A percentile compares a stretch with the other conserved stretches of the same genome.
These are phyloP conservation scores for Melastoma malabathricum DNA, from an alignment of 345 rosid species.

Conservation along the genomic window DNA sequence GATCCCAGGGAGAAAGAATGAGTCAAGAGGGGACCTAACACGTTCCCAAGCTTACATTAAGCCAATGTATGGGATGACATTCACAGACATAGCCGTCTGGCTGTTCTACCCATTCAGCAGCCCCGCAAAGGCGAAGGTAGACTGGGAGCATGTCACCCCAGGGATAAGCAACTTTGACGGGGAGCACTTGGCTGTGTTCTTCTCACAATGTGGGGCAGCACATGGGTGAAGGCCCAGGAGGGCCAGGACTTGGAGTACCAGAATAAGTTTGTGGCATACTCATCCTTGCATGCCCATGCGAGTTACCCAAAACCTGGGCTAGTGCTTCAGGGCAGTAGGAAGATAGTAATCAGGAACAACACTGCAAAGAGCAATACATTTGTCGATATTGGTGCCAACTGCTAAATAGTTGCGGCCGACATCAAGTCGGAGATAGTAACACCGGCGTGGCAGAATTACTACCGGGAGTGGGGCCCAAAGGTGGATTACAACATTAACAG, in stretches of 20 bases:
- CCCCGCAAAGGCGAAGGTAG: conserved; percentile 12
- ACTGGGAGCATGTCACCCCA: conserved; percentile 19
- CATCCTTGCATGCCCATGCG: conserved; percentile 14
- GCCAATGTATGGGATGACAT: conserved; percentile 10
- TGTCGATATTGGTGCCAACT: conserved; percentile 9
- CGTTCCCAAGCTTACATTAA: conserved; percentile 11
- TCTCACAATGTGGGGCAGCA: conserved; percentile 8
- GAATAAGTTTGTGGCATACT: conserved; percentile 6
- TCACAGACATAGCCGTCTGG: conserved; percentile 14
- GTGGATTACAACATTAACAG: conserved; percentile 5
- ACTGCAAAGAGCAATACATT: conserved; percentile 11
- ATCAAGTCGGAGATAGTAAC: background rate
- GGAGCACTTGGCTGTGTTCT: conserved; percentile 10
- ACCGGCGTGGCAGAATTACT: conserved; percentile 11
- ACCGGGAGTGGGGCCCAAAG: conserved; percentile 13
- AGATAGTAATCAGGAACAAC: conserved; percentile 12
- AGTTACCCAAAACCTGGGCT: conserved; percentile 8
- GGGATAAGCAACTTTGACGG: conserved; percentile 16
- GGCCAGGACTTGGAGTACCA: conserved; percentile 12
- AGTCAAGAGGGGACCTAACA: conserved; percentile 11
- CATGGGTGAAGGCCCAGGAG: conserved; percentile 9
- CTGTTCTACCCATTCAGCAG: conserved; percentile 18
- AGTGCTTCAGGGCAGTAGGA: conserved; percentile 11
- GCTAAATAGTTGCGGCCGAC: conserved; percentile 7
- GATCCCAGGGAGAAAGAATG: conserved; percentile 1